A percentile compares a stretch with the other conserved stretches of the same genome.
Conservation (phyloP, 129 eudicot species). For the Apium graveolens region DNA sequence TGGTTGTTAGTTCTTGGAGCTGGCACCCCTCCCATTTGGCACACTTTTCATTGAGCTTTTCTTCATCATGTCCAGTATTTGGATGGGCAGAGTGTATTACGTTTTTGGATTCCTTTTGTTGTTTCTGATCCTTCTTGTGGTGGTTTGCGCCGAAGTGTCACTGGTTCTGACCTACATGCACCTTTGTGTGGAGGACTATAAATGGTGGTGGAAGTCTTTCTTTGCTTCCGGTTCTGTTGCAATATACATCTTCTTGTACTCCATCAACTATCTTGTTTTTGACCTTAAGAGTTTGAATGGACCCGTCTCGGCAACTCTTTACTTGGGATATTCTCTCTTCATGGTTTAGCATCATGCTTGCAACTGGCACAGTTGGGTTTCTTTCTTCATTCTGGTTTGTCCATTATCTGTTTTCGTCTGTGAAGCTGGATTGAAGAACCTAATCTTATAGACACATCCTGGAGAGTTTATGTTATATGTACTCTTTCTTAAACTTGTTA, state of each 20-base stretch:
- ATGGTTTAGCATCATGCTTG: constrained; percentile 87
- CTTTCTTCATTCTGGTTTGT: constrained; percentile 82
- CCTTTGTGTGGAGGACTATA: constrained; percentile 89
- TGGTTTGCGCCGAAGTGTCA: constrained; percentile 86
- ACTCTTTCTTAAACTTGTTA: neutral
- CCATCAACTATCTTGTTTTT: constrained; percentile 67
- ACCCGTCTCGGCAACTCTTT: constrained; percentile 79
- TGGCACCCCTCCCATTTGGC: constrained; percentile 86
- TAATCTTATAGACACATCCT: neutral
- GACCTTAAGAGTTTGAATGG: constrained; percentile 86
- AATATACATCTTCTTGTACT: constrained; percentile 68
- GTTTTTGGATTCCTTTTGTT: constrained; percentile 67
- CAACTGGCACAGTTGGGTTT: constrained; percentile 87
- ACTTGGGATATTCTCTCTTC: constrained; percentile 80
- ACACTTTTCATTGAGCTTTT: constrained; percentile 88
- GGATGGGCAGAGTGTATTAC: constrained; percentile 92
- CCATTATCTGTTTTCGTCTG: constrained; percentile 80
- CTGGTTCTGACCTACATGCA: constrained; percentile 84
- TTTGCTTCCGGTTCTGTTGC: constrained; percentile 92
- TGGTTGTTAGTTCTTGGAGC: constrained; percentile 91
- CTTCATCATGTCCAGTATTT: constrained; percentile 85
- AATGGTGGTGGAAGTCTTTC: constrained; percentile 95
- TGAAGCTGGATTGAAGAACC: constrained; percentile 50
- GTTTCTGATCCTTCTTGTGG: constrained; percentile 73
- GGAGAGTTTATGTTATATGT: neutral